Evolutionary conservation across 2,329 filamentous ascomycete genomes (phyloP), one percentile per base, ranked within the genome.

Genomic region (Sphaerulina vaccinii): DNA sequence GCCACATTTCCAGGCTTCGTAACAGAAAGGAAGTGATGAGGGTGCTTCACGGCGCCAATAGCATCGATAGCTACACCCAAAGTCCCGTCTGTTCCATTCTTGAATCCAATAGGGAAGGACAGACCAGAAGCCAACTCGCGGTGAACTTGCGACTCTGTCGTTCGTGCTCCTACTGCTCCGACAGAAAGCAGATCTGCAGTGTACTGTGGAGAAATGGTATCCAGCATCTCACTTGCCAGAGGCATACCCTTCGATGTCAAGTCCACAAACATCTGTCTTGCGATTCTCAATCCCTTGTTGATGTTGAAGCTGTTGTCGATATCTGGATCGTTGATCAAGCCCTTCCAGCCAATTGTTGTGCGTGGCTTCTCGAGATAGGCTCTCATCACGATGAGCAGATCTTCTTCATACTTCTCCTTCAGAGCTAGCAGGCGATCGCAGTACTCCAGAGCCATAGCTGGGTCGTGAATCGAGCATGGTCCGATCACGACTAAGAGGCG

Each of bases 281-380:
- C 88, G 49, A 90, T 78, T 44, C 88, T 84, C 66, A 99, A 75
- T 16, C 93, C 93, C 79, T 97, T 97, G 80, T 97, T 97, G 77
- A 99, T 97, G 75, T 96, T 85, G 86, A 96, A 97, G 73, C 87
- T 93, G 71, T 96, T 92, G 73, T 97, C 91, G 68, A 99, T 95
- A 68, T 97, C 92, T 1, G 93, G 93, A 73, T 99, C 93, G 71
- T 99, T 97, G 77, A 99, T 95, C 64, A 99, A 78, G 43, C 93
- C 93, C 78, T 99, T 99, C 93, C 93, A 99, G 62, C 93, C 93
- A 22, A 99, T 90, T 0, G 93, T 99, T 22, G 93, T 99, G 59
- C 93, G 85, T 18, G 93, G 93, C 80, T 99, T 99, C 80, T 99
- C 93, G 55, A 99, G 84, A 81, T 99, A 99, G 59, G 90, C 88